Evolutionary conservation across 805 yeast species (phyloP), one percentile per base, ranked within the genome.

Genomic region (Saccharomycopsis sp.): DNA sequence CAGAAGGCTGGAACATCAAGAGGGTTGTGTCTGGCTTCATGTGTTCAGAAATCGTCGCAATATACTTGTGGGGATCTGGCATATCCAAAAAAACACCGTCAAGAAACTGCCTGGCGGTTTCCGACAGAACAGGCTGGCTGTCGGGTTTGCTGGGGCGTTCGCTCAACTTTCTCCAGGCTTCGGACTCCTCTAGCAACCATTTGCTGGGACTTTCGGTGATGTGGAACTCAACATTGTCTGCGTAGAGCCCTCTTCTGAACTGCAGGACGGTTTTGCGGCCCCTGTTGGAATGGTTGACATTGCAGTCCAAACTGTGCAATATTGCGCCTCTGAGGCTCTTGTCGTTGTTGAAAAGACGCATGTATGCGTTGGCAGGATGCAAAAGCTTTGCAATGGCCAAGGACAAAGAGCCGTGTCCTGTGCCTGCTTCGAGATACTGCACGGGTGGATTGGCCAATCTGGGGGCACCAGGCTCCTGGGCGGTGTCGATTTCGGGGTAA

Each of bases 371-470:
- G 1, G 77, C 78, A 23, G 78, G 68, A 62, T 79, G 82, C 1
- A 79, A 63, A 15, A 67, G 68, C 24, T 68, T 71, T 23, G 75
- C 70, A 15, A 79, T 74, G 7, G 78, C 76, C 50, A 79, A 55
- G 2, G 79, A 69, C 52, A 79, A 63, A 1, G 82, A 78, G 0
- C 83, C 83, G 66, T 79, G 82, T 1, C 83, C 83, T 1, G 83
- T 79, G 2, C 83, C 83, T 0, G 81, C 81, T 62, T 79, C 83
- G 18, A 79, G 65, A 57, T 72, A 73, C 54, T 78, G 79, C 9
- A 69, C 56, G 1, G 78, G 77, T 2, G 67, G 63, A 5, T 40
- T 56, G 7, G 29, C 50, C 23, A 63, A 24, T 48, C 62, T 54
- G 14, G 46, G 8, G 3, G 23, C 23, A 23, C 5, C 56, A 21